Evolutionary conservation across 2,329 filamentous ascomycete genomes (phyloP), one percentile per base, ranked within the genome.

Genomic region (Aspergillus fischeri): DNA sequence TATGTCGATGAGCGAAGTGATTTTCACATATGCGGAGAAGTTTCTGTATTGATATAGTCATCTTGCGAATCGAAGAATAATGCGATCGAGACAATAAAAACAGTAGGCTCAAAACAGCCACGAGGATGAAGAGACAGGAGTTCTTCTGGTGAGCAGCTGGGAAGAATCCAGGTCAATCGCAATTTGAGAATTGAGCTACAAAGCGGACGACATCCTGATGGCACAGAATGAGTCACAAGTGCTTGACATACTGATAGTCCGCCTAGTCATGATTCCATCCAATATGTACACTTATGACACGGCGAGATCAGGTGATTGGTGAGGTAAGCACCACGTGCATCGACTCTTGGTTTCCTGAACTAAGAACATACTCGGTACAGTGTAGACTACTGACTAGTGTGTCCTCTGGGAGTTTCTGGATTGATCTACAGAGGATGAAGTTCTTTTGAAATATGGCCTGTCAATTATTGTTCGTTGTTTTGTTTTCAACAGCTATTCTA

Each of bases 1-100:
- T 21, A 51, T 53, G 52, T 28, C 50, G 41, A 51, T n/a, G 44
- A 47, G 44, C 44, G 49, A 57, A 38, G 27, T 54, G 20, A 57
- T 32, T 49, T 53, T 55, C 52, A 53, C 53, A 48, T 59, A 54
- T 51, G 54, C 41, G 49, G 35, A 54, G 38, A 17, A 51, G 42
- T 28, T 27, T 45, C 45, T 51, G 48, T 58, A 50, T 52, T 59
- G 53, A 53, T 60, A 56, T 17, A 63, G 56, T 63, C 63, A 65
- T 65, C 51, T 65, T 65, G 61, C 29, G 55, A 45, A 57, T 32
- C 5, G 24, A 49, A 24, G 58, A 44, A 27, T 47, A n/a, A 21
- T 17, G 42, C 10, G 29, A 35, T 27, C 32, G 45, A 54, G 48
- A 35, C 29, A 48, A 42, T 48, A 38, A 24, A 27, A 24, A 25